Evolutionary conservation across 169 alveolate species (phyloP).

Genomic region (Plasmodium adleri): DNA sequence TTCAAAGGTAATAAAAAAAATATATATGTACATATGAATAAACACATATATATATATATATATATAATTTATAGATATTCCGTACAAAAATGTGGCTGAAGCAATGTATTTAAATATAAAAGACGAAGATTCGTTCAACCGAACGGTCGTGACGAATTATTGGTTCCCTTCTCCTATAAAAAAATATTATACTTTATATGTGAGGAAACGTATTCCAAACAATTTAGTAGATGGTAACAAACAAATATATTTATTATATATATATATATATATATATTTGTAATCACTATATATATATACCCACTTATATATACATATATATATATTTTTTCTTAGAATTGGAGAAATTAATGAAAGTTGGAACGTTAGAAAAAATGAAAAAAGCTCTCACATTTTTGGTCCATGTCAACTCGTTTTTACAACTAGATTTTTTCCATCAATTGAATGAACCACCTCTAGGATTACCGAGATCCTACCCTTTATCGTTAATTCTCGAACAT

Average conservation of each 20-base stretch:
- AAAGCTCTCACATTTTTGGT: slow-evolving; percentile 11
- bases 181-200: slow-evolving; percentile 42
- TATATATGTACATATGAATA: background rate
- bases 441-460: slow-evolving; percentile 47
- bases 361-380: slow-evolving; percentile 47
- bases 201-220: background rate
- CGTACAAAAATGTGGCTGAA: slow-evolving; percentile 19
- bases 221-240: slow-evolving; percentile 45
- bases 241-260: background rate
- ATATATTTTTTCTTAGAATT: slow-evolving; percentile 5
- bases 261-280: background rate
- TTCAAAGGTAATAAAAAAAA: slow-evolving; percentile 6
- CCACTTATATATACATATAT: background rate
- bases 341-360: slow-evolving; percentile 18
- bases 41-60: too few relatives aligned
- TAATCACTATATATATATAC: too few relatives aligned
- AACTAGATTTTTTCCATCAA: slow-evolving; percentile 48
- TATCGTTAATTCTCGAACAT: slow-evolving; percentile 25
- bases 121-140: slow-evolving; percentile 17
- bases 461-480: slow-evolving; percentile 2
- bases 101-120: slow-evolving; percentile 53
- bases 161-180: slow-evolving; percentile 57
- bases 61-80: slow-evolving; percentile 5
- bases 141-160: slow-evolving; percentile 20
- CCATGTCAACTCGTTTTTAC: slow-evolving; percentile 57